These are phyloP conservation scores for Beauveria scarabaeidicola DNA, from an alignment of 2,329 filamentous ascomycete genomes.

Conservation along the genomic window DNA sequence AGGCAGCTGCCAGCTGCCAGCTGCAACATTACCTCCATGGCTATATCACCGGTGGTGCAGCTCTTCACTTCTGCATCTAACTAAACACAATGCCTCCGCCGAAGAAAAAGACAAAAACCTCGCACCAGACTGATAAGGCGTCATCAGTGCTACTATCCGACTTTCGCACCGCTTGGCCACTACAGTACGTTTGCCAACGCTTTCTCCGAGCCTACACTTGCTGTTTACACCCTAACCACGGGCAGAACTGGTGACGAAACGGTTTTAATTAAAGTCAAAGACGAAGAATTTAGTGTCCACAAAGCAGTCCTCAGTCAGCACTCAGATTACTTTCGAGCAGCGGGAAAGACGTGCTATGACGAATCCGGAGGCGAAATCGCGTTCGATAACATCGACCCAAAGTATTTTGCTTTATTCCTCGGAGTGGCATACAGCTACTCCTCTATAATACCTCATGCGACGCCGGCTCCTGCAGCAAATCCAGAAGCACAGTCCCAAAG, in stretches of 20 bases:
- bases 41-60: neutral
- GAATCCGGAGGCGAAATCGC: conserved; percentile 21
- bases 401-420: conserved; percentile 26
- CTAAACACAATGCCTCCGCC: conserved; percentile 17
- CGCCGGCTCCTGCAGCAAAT: conserved; percentile 17
- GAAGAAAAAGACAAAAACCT: conserved; percentile 18
- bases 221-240: neutral
- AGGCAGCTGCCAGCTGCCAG: conserved; percentile 8
- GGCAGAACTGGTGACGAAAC: conserved; percentile 22
- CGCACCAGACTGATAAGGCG: conserved; percentile 13
- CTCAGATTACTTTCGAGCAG: conserved; percentile 27
- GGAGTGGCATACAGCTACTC: conserved; percentile 27
- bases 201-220: neutral
- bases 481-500: conserved; percentile 20
- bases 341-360: conserved; percentile 20
- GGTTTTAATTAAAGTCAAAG: conserved; percentile 22
- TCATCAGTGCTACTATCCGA: conserved; percentile 23
- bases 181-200: conserved; percentile 21
- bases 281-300: conserved; percentile 23
- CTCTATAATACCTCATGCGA: conserved; percentile 23
- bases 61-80: conserved; percentile 8
- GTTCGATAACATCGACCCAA: conserved; percentile 26
- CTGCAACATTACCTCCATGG: neutral
- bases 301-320: conserved; percentile 22
- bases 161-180: conserved; percentile 25